phyloP scores from a whole-genome alignment of 352 stramenopile species.

The Globisporangium apiculatum region DNA sequence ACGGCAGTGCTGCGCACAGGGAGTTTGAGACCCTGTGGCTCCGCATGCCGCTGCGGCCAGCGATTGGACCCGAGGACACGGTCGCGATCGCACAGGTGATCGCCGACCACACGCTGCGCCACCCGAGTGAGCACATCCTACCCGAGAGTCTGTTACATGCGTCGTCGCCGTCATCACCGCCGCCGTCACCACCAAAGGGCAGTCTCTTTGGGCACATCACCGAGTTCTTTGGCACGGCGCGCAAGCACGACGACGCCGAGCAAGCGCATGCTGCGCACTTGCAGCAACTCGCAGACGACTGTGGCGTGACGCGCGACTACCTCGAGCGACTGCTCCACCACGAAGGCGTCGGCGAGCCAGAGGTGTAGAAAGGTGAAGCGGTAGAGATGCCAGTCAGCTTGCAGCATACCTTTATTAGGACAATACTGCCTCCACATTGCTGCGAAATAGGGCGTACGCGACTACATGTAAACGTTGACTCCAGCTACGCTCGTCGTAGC shows the following conservation, averaged over 20 bases:
- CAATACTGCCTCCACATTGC: too few relatives aligned
- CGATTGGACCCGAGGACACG: slow-evolving; percentile 8
- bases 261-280: background rate
- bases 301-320: slow-evolving; percentile 12
- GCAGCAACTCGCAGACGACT: slow-evolving; percentile 10
- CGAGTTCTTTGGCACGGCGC: slow-evolving; percentile 10
- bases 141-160: background rate
- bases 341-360: background rate
- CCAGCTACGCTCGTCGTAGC: too few relatives aligned
- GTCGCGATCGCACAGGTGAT: slow-evolving; percentile 11
- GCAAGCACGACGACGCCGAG: background rate
- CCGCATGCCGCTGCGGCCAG: slow-evolving; percentile 20
- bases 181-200: background rate
- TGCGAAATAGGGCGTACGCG: too few relatives aligned
- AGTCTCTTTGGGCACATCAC: slow-evolving; percentile 12
- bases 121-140: slow-evolving; percentile 9
- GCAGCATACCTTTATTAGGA: too few relatives aligned
- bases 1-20: slow-evolving; percentile 16
- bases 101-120: slow-evolving; percentile 11
- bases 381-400: background rate
- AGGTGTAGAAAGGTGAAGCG: too few relatives aligned
- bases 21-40: slow-evolving; percentile 36
- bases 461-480: too few relatives aligned
- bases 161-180: background rate
- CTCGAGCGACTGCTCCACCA: slow-evolving; percentile 11